phyloP scores from a whole-genome alignment of 169 alveolate species.

The Cryptosporidium baileyi region DNA sequence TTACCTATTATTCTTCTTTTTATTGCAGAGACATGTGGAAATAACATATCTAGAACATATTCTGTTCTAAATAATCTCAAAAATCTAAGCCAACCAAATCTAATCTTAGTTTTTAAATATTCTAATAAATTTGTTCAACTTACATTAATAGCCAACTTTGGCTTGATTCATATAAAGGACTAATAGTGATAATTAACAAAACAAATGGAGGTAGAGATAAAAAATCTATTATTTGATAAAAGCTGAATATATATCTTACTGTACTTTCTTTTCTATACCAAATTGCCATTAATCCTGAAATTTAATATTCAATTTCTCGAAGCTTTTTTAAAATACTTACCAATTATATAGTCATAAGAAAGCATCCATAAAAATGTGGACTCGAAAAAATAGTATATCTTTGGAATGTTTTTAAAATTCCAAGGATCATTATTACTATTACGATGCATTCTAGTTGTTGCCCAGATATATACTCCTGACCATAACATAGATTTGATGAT shows the following conservation, averaged over 20 bases:
- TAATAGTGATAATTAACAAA: constrained; percentile 1
- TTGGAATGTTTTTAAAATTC: constrained; percentile 62
- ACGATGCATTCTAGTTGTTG: constrained; percentile 69
- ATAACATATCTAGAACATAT: constrained; percentile 32
- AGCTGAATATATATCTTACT: constrained; percentile 12
- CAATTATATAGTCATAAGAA: constrained; percentile 68
- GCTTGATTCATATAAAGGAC: constrained; percentile 33
- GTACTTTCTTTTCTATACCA: constrained; percentile 44
- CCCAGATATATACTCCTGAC: constrained; percentile 75
- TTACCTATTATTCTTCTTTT: constrained; percentile 45
- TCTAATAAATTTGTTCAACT: neutral
- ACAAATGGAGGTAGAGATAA: constrained; percentile 37
- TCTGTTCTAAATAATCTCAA: constrained; percentile 67
- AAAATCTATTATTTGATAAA: constrained; percentile 20
- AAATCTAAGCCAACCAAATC: constrained; percentile 60
- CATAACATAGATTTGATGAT: constrained; percentile 68
- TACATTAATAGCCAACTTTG: constrained; percentile 44
- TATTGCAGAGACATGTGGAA: constrained; percentile 41
- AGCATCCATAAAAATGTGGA: constrained; percentile 73
- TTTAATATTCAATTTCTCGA: neutral
- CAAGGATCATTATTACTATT: constrained; percentile 56
- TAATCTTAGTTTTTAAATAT: no score
- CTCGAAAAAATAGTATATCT: constrained; percentile 66
- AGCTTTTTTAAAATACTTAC: neutral
- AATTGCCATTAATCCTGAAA: constrained; percentile 27